Base-by-base conservation (phyloP, 1,139 yeast genomes). In the Hanseniaspora sp. region DNA sequence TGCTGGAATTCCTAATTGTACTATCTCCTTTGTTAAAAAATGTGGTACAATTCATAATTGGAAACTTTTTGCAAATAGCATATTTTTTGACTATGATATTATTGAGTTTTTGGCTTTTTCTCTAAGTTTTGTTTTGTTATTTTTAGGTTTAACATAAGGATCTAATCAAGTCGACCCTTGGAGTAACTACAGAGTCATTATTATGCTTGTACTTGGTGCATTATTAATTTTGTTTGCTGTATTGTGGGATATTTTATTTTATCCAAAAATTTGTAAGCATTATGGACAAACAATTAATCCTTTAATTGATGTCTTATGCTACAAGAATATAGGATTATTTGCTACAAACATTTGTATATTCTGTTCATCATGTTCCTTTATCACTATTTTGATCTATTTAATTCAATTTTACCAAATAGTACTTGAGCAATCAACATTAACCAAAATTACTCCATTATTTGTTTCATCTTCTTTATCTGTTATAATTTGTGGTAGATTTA, bases 361-460 rank as follows among this genome's bases (percentile, higher is more conserved):
- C 41, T 58, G 58, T 30, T 46, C 48, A 6, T 56, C 59, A 45
- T 45, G 47, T 37, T 59, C 59, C 6, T 61, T 56, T 41, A 57
- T 57, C 46, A 44, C 57, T 23, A 61, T 59, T 52, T 44, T 55
- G 39, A 55, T 57, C 17, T 61, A 61, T 54, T 43, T 58, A 13
- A 59, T 62, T 37, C 63, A 61, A 45, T 62, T 54, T 51, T 62
- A 57, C 55, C 64, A 62, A 55, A 23, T 63, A 42, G 55, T 63
- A 13, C 55, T 48, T 48, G 48, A 58, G 34, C 51, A 58, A n/a
- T 45, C 60, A 18, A 76, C 86, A 1, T 74, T 77, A 69, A 70
- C 72, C 56, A 76, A 86, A 0, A 85, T 86, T 38, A 67, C 80
- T 43, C 76, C 82, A 30, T 83, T 86, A 1, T 59, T 74, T 59